Base-by-base conservation (phyloP, 1,139 yeast genomes). In the Hyphopichia pseudoburtonii region DNA sequence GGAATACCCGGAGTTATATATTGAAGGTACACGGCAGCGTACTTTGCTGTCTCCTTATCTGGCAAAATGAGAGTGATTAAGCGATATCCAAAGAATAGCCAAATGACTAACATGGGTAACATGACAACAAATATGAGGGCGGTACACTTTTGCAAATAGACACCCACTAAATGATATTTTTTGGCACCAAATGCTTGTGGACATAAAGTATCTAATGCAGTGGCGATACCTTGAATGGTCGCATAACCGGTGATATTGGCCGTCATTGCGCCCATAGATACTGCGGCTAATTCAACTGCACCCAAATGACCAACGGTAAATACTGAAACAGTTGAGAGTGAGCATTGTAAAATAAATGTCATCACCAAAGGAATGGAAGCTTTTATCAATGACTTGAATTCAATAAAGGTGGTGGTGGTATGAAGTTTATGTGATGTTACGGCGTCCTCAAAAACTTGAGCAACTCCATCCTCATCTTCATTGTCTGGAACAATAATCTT, bases 181-280 rank as follows among this genome's bases (percentile, higher is more conserved):
- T 68, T 64, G 3, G 82, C 82, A 15, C 83, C 83, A 50, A 74
- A 77, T 3, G 82, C 82, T 50, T 77, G 82, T 1, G 82, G 81
- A 46, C 80, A 67, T 34, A 77, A 64, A 0, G 82, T 77, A 46
- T 78, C 83, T 38, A 78, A 61, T 0, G 80, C 75, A 1, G 82
- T 76, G 1, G 82, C 78, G 26, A 78, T 64, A 33, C 83, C 83
- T 39, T 76, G 78, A 37, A 77, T 77, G 11, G 79, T 70, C 3
- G 82, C 78, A 44, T 76, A 76, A 7, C 81, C 82, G 3, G 81
- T 71, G 32, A 78, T 77, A 44, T 76, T 77, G 3, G 80, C 78
- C 10, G 80, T 74, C 82, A 78, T 78, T 3, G 80, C 70, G n/a
- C 82, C 82, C 65, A 78, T 66, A 2, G 80, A 73, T 15, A 77